Evolutionary conservation across 2,329 filamentous ascomycete species (phyloP).

Genomic region (Rutstroemia sp.): DNA sequence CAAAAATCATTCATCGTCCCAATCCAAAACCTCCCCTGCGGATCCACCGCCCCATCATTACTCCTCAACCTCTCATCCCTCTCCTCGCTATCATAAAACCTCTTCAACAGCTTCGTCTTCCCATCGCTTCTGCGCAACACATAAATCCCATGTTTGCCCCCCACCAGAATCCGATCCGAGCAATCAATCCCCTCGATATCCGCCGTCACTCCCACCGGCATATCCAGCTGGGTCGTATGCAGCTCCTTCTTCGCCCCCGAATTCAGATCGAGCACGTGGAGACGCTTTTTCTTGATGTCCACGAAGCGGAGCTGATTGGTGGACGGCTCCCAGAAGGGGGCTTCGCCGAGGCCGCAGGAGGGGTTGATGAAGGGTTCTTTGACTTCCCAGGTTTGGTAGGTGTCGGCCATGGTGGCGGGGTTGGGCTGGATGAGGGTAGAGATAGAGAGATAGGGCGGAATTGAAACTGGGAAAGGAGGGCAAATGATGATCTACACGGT

Average conservation of each 20-base stretch:
- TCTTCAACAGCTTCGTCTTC: conserved; percentile 45
- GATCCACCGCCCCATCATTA: conserved; percentile 81
- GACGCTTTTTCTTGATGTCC: conserved; percentile 70
- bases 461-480: no score
- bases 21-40: conserved; percentile 74
- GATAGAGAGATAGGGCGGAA: no score
- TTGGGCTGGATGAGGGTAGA: background rate
- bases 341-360: conserved; percentile 64
- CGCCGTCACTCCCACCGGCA: conserved; percentile 60
- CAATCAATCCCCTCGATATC: conserved; percentile 63
- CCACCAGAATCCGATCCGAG: conserved; percentile 62
- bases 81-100: conserved; percentile 34
- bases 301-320: conserved; percentile 66
- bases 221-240: conserved; percentile 40
- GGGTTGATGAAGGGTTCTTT: conserved; percentile 47
- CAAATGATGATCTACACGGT: no score
- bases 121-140: conserved; percentile 59
- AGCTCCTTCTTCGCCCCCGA: conserved; percentile 38
- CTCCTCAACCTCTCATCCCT: conserved; percentile 45
- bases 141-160: conserved; percentile 76
- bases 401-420: conserved; percentile 9
- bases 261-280: conserved; percentile 63
- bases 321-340: conserved; percentile 62
- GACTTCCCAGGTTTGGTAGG: conserved; percentile 38
- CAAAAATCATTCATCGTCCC: conserved; percentile 78